Evolutionary conservation across 352 stramenopile species (phyloP).

Genomic region (Peronosclerospora sorghi): DNA sequence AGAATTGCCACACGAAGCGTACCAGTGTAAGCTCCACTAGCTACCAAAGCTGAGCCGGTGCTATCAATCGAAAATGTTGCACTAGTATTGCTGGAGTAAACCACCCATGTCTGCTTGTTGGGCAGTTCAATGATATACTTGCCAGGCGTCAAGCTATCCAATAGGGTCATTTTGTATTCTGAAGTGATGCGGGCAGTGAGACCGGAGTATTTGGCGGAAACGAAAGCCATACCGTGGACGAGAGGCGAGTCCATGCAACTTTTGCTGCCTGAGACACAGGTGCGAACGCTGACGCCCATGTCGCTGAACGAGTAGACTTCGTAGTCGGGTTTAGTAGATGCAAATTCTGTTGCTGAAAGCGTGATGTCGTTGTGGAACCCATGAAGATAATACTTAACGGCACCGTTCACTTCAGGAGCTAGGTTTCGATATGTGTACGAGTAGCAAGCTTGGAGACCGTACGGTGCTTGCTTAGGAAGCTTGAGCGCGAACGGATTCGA

Average conservation of each 20-base stretch:
- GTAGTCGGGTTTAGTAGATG: constrained; percentile 37
- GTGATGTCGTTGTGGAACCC: constrained; percentile 63
- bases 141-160: constrained; percentile 26
- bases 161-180: constrained; percentile 35
- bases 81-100: constrained; percentile 41
- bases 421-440: constrained; percentile 53
- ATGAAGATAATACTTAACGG: constrained; percentile 59
- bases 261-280: constrained; percentile 23
- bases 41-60: constrained; percentile 28
- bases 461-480: constrained; percentile 36
- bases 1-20: constrained; percentile 54
- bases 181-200: constrained; percentile 43
- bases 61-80: constrained; percentile 36
- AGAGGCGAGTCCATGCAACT: constrained; percentile 50
- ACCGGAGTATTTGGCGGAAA: constrained; percentile 46
- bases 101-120: constrained; percentile 70
- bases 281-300: constrained; percentile 42
- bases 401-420: constrained; percentile 31
- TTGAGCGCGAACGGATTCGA: constrained; percentile 70
- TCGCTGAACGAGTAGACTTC: constrained; percentile 63
- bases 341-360: constrained; percentile 54
- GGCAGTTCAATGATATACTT: constrained; percentile 50
- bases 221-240: constrained; percentile 65
- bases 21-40: constrained; percentile 30
- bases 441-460: constrained; percentile 50